Evolutionary conservation across 2,329 filamentous ascomycete genomes (phyloP).

Genomic region (Alternaria panax): DNA sequence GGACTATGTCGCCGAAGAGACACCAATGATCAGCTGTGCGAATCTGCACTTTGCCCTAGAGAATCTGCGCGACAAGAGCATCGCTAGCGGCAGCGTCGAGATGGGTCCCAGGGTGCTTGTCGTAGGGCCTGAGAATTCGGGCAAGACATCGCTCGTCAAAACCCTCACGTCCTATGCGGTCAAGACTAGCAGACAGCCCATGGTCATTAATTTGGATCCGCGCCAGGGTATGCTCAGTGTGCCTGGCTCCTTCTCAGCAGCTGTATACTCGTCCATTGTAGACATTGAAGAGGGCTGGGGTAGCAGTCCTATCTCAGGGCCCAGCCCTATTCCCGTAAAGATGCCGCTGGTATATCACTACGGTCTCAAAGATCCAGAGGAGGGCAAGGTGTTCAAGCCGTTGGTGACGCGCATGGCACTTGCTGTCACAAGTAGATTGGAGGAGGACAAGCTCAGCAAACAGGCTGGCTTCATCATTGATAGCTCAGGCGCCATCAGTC

Average conservation of each 20-base stretch:
- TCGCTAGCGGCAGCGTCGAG: constrained; percentile 36
- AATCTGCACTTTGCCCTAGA: constrained; percentile 91
- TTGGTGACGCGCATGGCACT: constrained; percentile 79
- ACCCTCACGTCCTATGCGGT: constrained; percentile 82
- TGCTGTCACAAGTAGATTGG: constrained; percentile 77
- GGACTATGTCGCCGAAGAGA: constrained; percentile 78
- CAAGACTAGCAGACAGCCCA: constrained; percentile 74
- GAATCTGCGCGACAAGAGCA: constrained; percentile 70
- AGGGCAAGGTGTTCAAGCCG: constrained; percentile 73
- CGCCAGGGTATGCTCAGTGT: constrained; percentile 66
- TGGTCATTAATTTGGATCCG: constrained; percentile 86
- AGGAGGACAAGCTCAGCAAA: constrained; percentile 75
- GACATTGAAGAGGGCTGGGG: constrained; percentile 92
- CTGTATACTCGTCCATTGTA: constrained; percentile 85
- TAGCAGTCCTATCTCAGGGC: constrained; percentile 87
- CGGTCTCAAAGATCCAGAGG: constrained; percentile 75
- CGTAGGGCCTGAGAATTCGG: constrained; percentile 77
- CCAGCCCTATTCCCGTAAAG: constrained; percentile 87
- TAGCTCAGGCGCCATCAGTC: constrained; percentile 73
- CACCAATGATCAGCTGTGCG: constrained; percentile 78
- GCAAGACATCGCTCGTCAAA: constrained; percentile 83
- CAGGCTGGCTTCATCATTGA: constrained; percentile 85
- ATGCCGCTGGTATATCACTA: constrained; percentile 91
- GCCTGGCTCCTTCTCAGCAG: constrained; percentile 81
- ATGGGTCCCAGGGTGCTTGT: constrained; percentile 84